phyloP scores from a whole-genome alignment of 2,329 filamentous ascomycete genomes.

The Plenodomus biglobosus region DNA sequence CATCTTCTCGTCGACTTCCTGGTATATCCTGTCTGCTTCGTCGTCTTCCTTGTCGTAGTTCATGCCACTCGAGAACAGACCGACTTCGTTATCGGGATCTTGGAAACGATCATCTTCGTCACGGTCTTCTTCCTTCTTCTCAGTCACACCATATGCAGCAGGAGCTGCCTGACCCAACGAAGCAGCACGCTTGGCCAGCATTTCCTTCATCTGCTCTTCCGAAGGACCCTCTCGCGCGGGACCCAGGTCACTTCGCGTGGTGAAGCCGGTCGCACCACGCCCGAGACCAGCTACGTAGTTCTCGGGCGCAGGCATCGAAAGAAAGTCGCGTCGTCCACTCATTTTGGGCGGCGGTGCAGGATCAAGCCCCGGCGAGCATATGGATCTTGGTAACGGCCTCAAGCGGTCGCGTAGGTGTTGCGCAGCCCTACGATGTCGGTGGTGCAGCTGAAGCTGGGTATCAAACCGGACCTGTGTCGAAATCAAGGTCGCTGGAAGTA shows the following conservation, averaged over 20 bases:
- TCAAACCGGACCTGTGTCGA: not conserved
- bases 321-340: conserved; percentile 76
- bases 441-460: not conserved
- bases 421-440: not conserved
- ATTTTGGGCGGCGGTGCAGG: conserved; percentile 45
- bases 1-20: conserved; percentile 96
- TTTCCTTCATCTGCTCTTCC: conserved; percentile 98
- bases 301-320: conserved; percentile 72
- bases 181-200: conserved; percentile 88
- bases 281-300: conserved; percentile 87
- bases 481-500: not conserved
- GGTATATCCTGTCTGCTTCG: conserved; percentile 94
- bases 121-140: conserved; percentile 71
- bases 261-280: conserved; percentile 97
- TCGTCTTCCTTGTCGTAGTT: conserved; percentile 94
- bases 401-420: not conserved
- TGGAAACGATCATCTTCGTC: conserved; percentile 81
- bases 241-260: conserved; percentile 92
- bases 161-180: conserved; percentile 73
- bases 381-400: not conserved
- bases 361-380: not conserved
- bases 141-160: conserved; percentile 69
- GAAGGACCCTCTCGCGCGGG: conserved; percentile 93
- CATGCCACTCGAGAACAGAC: conserved; percentile 89
- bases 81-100: conserved; percentile 95